These are phyloP conservation scores for Aspergillus sp. DNA, from an alignment of 2,329 filamentous ascomycete genomes.

Conservation along the genomic window DNA sequence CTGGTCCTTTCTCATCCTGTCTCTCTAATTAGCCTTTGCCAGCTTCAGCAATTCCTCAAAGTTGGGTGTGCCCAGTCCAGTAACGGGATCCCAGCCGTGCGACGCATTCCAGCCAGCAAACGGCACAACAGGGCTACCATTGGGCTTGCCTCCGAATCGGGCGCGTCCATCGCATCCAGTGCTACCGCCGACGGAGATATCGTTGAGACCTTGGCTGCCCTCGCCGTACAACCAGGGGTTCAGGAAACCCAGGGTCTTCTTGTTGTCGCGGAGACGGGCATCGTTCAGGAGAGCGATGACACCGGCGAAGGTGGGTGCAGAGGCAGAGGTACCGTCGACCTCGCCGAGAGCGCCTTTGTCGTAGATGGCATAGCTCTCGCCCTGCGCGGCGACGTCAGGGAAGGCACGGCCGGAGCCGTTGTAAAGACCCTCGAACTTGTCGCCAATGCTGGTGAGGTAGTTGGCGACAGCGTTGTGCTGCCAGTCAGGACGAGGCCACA, in stretches of 20 bases:
- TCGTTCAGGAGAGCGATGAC: constrained; percentile 62
- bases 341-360: constrained; percentile 20
- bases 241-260: constrained; percentile 51
- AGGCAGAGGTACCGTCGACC: constrained; percentile 43
- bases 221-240: constrained; percentile 57
- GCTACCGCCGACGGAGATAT: constrained; percentile 45
- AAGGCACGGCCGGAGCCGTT: constrained; percentile 33
- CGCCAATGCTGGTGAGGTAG: constrained; percentile 27
- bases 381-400: constrained; percentile 39
- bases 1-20: too few species aligned
- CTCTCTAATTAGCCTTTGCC: not conserved
- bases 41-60: constrained; percentile 19
- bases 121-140: constrained; percentile 37
- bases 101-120: constrained; percentile 49
- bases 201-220: constrained; percentile 40
- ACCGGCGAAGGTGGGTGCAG: constrained; percentile 54
- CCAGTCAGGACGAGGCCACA: constrained; percentile 32
- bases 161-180: constrained; percentile 42
- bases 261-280: constrained; percentile 48
- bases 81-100: constrained; percentile 48
- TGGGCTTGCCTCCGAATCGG: constrained; percentile 36
- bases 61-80: constrained; percentile 37
- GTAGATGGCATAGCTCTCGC: constrained; percentile 26
- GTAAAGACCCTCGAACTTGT: constrained; percentile 22
- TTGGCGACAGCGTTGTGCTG: constrained; percentile 28